Evolutionary conservation across 441 rosid species (phyloP).

Genomic region (Mallotus repandus): DNA sequence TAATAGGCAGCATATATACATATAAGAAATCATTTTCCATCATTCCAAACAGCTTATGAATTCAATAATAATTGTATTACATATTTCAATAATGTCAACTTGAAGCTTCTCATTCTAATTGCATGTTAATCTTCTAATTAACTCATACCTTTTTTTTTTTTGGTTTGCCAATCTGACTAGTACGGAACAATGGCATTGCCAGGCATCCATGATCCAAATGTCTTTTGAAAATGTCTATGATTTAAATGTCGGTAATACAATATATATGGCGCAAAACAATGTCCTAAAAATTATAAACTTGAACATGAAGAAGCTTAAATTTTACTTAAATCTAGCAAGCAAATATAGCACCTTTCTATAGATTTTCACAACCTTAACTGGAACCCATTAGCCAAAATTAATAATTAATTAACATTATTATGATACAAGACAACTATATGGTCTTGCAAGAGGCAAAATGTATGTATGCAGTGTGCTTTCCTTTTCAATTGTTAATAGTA

Average conservation of each 20-base stretch:
- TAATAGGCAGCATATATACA: neutral
- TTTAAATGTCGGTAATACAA: slow-evolving; percentile 15
- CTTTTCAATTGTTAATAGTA: neutral
- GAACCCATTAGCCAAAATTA: slow-evolving; percentile 23
- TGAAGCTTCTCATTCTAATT: slow-evolving; percentile 8
- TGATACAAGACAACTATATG: neutral
- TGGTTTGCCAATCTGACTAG: neutral
- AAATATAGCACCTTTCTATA: neutral
- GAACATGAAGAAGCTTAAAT: slow-evolving; percentile 19
- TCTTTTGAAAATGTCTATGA: neutral
- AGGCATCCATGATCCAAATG: neutral
- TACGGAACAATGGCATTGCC: neutral
- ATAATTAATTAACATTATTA: neutral
- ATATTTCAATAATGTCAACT: neutral
- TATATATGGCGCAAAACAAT: slow-evolving; percentile 18
- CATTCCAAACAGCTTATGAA: neutral
- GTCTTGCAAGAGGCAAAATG: neutral
- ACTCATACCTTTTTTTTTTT: neutral
- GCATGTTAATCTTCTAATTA: neutral
- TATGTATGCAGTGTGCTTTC: neutral
- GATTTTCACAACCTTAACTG: slow-evolving; percentile 36
- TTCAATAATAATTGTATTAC: neutral
- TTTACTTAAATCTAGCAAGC: slow-evolving; percentile 5
- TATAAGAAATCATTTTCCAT: neutral
- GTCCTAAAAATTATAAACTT: slow-evolving; percentile 25